A percentile compares a stretch with the other conserved stretches of the same genome.
Evolutionary conservation across 2,329 filamentous ascomycete genomes (phyloP).

Genomic region (Gaeumannomyces sp.): DNA sequence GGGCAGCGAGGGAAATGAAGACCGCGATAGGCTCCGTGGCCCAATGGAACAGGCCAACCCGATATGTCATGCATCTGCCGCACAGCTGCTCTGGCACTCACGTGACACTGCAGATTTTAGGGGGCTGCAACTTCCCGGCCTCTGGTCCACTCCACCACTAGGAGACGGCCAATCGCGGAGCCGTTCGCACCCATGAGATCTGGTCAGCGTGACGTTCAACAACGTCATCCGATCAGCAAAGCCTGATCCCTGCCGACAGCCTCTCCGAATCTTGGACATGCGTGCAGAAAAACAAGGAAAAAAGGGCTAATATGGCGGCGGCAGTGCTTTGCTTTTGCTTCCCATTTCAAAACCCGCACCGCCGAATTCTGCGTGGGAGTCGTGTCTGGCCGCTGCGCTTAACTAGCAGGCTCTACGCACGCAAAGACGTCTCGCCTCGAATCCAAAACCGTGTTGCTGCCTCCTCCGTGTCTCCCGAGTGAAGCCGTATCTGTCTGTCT

Average conservation of each 20-base stretch:
- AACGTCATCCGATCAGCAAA: slow-evolving; percentile 1
- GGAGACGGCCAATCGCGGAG: not conserved
- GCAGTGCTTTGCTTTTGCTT: not conserved
- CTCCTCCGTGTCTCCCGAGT: not conserved
- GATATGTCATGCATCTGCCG: no score
- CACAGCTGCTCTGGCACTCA: not conserved
- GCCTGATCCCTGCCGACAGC: not conserved
- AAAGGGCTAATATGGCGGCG: not conserved
- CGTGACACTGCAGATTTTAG: not conserved
- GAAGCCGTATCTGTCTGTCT: not conserved
- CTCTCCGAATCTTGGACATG: not conserved
- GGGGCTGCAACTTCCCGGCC: no score
- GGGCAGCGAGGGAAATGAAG: not conserved
- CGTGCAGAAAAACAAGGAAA: not conserved
- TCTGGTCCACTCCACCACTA: not conserved
- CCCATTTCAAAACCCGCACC: no score
- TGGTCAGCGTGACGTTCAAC: slow-evolving; percentile 1
- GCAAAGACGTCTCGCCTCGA: not conserved
- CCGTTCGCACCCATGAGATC: not conserved
- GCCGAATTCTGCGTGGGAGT: no score
- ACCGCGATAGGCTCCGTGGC: no score
- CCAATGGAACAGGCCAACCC: no score
- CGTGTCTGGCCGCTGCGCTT: no score
- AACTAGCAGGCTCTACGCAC: not conserved
- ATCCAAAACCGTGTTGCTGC: not conserved